Percentiles rank a stretch among this genome's conserved stretches.
Conservation (phyloP, 139 green algal genomes). For the Microglena sp. region DNA sequence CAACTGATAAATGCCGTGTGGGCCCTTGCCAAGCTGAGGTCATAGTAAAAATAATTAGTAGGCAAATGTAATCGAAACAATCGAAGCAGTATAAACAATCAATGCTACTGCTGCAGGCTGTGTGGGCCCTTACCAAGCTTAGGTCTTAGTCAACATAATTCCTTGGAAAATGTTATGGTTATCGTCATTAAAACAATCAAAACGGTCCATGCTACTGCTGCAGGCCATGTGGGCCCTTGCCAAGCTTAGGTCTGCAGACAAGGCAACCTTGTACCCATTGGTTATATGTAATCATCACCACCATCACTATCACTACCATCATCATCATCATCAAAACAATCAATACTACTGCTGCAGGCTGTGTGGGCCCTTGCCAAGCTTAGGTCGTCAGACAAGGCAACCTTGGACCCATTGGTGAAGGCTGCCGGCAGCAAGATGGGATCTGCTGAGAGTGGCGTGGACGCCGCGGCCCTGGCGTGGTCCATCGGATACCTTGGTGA, state of each 20-base stretch:
- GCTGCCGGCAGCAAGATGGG: slow-evolving; percentile 25
- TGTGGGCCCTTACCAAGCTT: too few relatives aligned
- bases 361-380: slow-evolving; percentile 41
- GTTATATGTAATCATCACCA: too few relatives aligned
- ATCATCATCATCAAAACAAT: too few relatives aligned
- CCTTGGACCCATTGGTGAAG: slow-evolving; percentile 25
- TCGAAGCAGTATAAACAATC: too few relatives aligned
- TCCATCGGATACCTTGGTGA: slow-evolving; percentile 24
- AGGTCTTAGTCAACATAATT: too few relatives aligned
- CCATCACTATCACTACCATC: too few relatives aligned
- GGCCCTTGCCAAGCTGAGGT: slow-evolving; percentile 34
- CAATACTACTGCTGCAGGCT: too few relatives aligned
- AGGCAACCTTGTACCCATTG: slow-evolving; percentile 18
- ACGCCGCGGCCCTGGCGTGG: slow-evolving; percentile 36
- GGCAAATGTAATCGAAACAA: too few relatives aligned
- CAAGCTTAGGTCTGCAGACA: slow-evolving; percentile 28
- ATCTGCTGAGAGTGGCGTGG: slow-evolving; percentile 16
- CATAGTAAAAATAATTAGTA: slow-evolving; percentile 25
- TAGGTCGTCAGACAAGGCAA: slow-evolving; percentile 22
- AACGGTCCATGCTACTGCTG: too few relatives aligned
- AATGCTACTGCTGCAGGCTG: too few relatives aligned
- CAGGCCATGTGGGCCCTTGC: slow-evolving; percentile 42
- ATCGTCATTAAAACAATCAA: too few relatives aligned
- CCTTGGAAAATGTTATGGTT: too few relatives aligned
- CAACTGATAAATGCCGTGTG: slow-evolving; percentile 37